Base-by-base conservation (phyloP, 75 land plant species). In the Isoetes taiwanensis region DNA sequence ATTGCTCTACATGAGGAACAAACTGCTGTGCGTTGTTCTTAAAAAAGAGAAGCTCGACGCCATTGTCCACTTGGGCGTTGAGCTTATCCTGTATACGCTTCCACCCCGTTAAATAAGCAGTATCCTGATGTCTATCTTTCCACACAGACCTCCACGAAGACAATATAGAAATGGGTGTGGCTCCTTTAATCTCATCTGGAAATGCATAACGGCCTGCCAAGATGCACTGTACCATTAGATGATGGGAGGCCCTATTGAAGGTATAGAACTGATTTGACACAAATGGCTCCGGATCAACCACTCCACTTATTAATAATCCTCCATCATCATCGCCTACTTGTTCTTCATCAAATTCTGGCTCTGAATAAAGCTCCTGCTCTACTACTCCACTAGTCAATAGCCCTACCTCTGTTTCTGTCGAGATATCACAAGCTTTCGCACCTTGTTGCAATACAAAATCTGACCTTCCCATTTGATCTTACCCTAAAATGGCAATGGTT, bases 51-150 rank as follows among this genome's bases (percentile, higher is more conserved):
- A 64, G 54, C 16, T 66, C 58, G 30, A 59, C 62, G 55, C 77
- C 82, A 29, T 38, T 27, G 23, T 27, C 59, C 48, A 64, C 48
- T 27, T 42, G 69, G 14, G 83, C 80, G 17, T 54, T 21, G 53
- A 86, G 83, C 79, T 83, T 86, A 48, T 86, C 91, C 80, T 85
- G 91, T 35, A 86, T 83, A 28, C 91, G 69, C 66, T 86, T 86
- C 91, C 91, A 86, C 26, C 83, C 91, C 2, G 91, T 86, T 34
- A 69, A 4, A 52, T 86, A 86, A 1, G 91, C 91, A 1, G 91
- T 86, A 59, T 77, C 91, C 69, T 86, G 86, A 58, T 86, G 82
- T n/a, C 91, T 76, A 59, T 86, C 91, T 67, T 83, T 86, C 91
- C 91, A 86, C 6, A 86, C 91, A 20, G 68, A 21, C 9, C 91